Conservation (phyloP, 345 rosid species). For the Citrus sinensis region DVS_A1.0 CM039166.1:22477001-22477500, state of each 20-base stretch:
- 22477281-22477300: slow-evolving; percentile 26
- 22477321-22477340: slow-evolving; percentile 30
- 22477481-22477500: too few species aligned
- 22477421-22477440: too few species aligned
- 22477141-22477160: background rate
- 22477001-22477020: too few species aligned
- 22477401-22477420: background rate
- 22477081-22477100: background rate
- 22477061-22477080: background rate
- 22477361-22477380: slow-evolving; percentile 28
- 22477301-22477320: slow-evolving; percentile 15
- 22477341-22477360: slow-evolving; percentile 28
- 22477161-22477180: background rate
- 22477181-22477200: slow-evolving; percentile 14
- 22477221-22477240: background rate
- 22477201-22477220: slow-evolving; percentile 26
- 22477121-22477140: background rate
- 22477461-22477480: too few species aligned
- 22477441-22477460: too few species aligned
- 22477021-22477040: too few species aligned
- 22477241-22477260: too few species aligned
- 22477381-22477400: background rate
- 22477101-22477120: background rate
- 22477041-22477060: too few species aligned
- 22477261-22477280: slow-evolving; percentile 19